Percentiles rank a stretch among this genome's conserved stretches.
Conservation (phyloP, 176 grass and related monocot genomes). For the Avena sativa region DNA sequence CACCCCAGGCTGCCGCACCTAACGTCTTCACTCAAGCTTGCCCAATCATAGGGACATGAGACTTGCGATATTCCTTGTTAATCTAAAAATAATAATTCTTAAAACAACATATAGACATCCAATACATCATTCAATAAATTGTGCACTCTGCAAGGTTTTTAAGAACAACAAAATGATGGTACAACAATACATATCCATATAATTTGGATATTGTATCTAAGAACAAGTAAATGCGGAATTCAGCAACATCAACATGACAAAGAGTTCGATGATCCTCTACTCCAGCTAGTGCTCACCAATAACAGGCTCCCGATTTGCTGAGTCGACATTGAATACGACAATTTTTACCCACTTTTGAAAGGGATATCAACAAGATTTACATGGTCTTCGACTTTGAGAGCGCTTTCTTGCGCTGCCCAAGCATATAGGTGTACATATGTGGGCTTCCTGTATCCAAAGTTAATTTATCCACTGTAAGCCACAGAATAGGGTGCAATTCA, state of each 20-base stretch:
- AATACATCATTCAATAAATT: too few species aligned
- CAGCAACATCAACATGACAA: not conserved
- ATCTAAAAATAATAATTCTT: not conserved
- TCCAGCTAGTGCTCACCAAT: not conserved
- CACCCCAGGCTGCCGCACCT: too few species aligned
- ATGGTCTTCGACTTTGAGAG: constrained; percentile 1
- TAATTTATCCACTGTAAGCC: not conserved
- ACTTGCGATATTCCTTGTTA: not conserved
- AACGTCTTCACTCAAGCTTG: too few species aligned
- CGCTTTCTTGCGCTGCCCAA: constrained; percentile 37
- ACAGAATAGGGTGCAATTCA: not conserved
- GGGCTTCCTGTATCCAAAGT: constrained; percentile 21
- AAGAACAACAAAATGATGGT: not conserved
- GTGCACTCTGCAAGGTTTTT: not conserved
- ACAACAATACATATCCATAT: not conserved
- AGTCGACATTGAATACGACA: too few species aligned
- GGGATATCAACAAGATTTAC: not conserved
- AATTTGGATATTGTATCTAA: not conserved
- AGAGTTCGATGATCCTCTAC: not conserved
- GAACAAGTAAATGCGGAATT: not conserved
- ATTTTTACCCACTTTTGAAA: not conserved
- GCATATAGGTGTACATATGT: constrained; percentile 32
- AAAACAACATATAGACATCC: not conserved
- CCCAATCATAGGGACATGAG: too few species aligned
- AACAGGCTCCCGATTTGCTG: not conserved